Base-by-base conservation (phyloP, 164 flowering plant genomes). In the Kingdonia uniflora region DNA sequence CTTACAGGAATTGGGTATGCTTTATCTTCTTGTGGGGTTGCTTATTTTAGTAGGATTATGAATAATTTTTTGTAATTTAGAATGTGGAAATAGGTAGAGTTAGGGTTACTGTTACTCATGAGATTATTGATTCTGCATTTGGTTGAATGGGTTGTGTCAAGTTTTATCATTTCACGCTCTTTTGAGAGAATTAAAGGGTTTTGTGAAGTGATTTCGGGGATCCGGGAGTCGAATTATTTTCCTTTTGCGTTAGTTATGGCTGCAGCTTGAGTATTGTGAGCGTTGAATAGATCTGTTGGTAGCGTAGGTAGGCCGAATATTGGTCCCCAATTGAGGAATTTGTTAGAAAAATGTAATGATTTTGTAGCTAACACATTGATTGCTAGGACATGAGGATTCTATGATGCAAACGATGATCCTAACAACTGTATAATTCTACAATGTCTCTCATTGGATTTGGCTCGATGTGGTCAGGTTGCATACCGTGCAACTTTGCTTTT, bases 1-100 rank as follows among this genome's bases (percentile, higher is more conserved):
- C 77, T 94, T 65, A 95, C 87, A 0, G 99, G 96, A 45, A 67
- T 80, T 69, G 96, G 97, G 23, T 94, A 89, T 75, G 89, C 87
- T 66, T 61, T 89, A 51, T 67, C 66, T 69, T 76, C 84, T 26
- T 70, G 75, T 22, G 68, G 51, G 22, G 56, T 20, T 54, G 57
- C 38, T 67, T 59, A 72, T 66, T 75, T 71, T 61, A 54, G 55
- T 45, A 72, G 71, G 60, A 48, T 80, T 58, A 65, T 84, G 56
- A 66, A 60, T 65, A 60, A 54, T 51, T 42, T 86, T 54, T 84
- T 50, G 76, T 72, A 21, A 40, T 81, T 60, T 85, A 83, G 94
- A 67, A 73, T 15, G 35, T 29, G 4, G 71, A 57, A 57, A 68
- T 59, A 29, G 76, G 61, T 52, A 79, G 73, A 6, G 68, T 67